Percentiles rank a stretch among this genome's conserved stretches.
These are phyloP conservation scores for Fusarium beomiforme DNA, from an alignment of 2,329 filamentous ascomycete species.

Conservation along the genomic window DNA sequence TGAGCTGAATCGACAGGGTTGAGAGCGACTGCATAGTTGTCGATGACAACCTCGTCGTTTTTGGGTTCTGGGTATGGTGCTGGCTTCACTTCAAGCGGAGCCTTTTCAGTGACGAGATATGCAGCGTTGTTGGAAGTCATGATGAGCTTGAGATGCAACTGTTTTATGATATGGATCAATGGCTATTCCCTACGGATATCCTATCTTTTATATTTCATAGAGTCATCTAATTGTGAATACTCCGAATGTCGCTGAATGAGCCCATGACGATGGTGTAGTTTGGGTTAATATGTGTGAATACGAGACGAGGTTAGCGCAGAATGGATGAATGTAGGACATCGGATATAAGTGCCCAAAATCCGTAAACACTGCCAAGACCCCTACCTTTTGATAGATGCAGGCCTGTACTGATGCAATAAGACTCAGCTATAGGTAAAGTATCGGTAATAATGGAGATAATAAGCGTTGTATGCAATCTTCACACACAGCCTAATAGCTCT, in stretches of 20 bases:
- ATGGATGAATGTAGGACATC: neutral
- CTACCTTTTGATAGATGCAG: neutral
- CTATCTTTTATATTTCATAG: slow-evolving; percentile 2
- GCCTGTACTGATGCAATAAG: neutral
- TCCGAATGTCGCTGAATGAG: neutral
- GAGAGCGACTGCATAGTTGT: slow-evolving; percentile 6
- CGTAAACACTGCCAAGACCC: neutral
- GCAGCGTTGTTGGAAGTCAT: slow-evolving; percentile 13
- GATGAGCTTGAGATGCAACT: neutral
- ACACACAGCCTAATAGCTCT: too few relatives aligned
- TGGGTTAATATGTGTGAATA: neutral
- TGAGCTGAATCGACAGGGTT: slow-evolving; percentile 14
- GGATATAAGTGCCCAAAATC: slow-evolving; percentile 17
- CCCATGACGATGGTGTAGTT: neutral
- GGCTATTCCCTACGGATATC: accelerated
- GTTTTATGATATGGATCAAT: too few relatives aligned
- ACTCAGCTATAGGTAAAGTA: too few relatives aligned
- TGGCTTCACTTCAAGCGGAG: neutral
- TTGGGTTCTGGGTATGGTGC: neutral
- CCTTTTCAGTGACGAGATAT: neutral
- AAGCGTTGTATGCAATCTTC: neutral
- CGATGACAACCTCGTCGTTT: slow-evolving; percentile 3
- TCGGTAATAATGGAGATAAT: neutral
- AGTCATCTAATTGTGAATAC: accelerated
- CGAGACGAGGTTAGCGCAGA: slow-evolving; percentile 7